Base-by-base conservation (phyloP, 169 alveolate genomes). In the Plasmodium falciparum region DNA sequence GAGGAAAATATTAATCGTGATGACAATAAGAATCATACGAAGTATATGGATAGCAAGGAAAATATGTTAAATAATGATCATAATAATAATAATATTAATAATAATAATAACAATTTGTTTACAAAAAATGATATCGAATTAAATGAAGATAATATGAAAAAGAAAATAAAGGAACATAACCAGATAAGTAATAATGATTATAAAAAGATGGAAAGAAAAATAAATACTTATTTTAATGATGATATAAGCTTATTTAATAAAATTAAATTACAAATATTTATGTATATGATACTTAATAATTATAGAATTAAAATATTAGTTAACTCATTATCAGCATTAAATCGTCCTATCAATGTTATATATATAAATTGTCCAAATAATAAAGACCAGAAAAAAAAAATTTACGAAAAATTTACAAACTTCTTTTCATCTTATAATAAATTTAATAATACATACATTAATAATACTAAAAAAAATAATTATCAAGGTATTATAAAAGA, bases 311-410 rank as follows among this genome's bases (percentile, higher is more conserved):
- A 91, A 74, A 76, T 74, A 62, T 74, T 93, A 67, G 61, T 86
- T 22, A 93, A 93, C 49, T 90, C 96, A 4, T 89, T 93, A 52
- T 86, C 94, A 20, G 96, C 96, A 22, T 52, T 93, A 83, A 88
- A 88, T 49, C 91, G 88, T 52, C 96, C 96, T 15, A 92, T 92
- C 33, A 75, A 83, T 61, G 75, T 93, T 39, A 76, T 91, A 29
- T 83, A 85, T 62, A 93, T 93, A 39, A 58, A 78, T 69, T 92
- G 95, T 33, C 94, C 94, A 69, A 73, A 63, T 45, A 71, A 69
- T 65, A 75, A 86, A 61, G 74, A 74, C 26, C 43, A 58, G 52
- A 73, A 72, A 15, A 78, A 45, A 70, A 73, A 45, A 33, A 15
- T 73, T 83, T 67, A 62, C 56, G 71, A 89, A 50, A 65, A 78